Percentiles rank a stretch among this genome's conserved stretches.
Conservation (phyloP, 73 alveolate genomes). For the Halteria grandinella region DNA sequence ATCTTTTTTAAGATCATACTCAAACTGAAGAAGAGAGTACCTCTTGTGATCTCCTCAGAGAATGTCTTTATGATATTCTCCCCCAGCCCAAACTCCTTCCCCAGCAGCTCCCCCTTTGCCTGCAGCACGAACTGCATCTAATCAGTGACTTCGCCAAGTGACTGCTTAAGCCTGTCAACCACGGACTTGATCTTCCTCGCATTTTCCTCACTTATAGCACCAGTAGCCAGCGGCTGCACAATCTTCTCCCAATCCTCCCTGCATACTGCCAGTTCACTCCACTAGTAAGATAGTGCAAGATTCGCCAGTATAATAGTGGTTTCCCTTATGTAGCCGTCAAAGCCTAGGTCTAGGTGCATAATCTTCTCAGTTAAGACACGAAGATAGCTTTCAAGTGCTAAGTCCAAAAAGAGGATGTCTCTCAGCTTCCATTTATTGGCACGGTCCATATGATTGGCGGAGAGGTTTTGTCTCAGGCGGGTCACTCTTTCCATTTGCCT, state of each 20-base stretch:
- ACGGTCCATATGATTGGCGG: slow-evolving; percentile 2
- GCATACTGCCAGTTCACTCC: slow-evolving; percentile 72
- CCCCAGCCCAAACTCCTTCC: slow-evolving; percentile 56
- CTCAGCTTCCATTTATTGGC: slow-evolving; percentile 62
- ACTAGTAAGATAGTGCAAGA: slow-evolving; percentile 51
- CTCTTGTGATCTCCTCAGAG: slow-evolving; percentile 86
- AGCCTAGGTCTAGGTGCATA: slow-evolving; percentile 76
- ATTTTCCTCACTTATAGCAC: slow-evolving; percentile 61
- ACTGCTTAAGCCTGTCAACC: slow-evolving; percentile 57
- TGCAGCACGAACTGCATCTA: not conserved
- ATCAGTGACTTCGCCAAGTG: slow-evolving; percentile 62
- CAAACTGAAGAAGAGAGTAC: slow-evolving; percentile 82
- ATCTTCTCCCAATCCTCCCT: slow-evolving; percentile 84
- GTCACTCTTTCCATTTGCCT: slow-evolving; percentile 64
- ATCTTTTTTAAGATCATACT: slow-evolving; percentile 82
- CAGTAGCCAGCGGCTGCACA: slow-evolving; percentile 72
- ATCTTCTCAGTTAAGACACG: slow-evolving; percentile 79
- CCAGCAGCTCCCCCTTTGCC: slow-evolving; percentile 55
- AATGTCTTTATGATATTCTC: slow-evolving; percentile 67
- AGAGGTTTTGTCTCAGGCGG: slow-evolving; percentile 33
- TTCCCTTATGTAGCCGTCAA: slow-evolving; percentile 63
- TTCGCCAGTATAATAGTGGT: slow-evolving; percentile 72
- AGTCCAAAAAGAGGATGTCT: slow-evolving; percentile 85
- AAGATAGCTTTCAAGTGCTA: slow-evolving; percentile 76
- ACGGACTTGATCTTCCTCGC: slow-evolving; percentile 77